Percentiles rank a stretch among this genome's conserved stretches.
phyloP scores from a whole-genome alignment of 2,329 filamentous ascomycete species.

The Pestalotiopsis sp. region DNA sequence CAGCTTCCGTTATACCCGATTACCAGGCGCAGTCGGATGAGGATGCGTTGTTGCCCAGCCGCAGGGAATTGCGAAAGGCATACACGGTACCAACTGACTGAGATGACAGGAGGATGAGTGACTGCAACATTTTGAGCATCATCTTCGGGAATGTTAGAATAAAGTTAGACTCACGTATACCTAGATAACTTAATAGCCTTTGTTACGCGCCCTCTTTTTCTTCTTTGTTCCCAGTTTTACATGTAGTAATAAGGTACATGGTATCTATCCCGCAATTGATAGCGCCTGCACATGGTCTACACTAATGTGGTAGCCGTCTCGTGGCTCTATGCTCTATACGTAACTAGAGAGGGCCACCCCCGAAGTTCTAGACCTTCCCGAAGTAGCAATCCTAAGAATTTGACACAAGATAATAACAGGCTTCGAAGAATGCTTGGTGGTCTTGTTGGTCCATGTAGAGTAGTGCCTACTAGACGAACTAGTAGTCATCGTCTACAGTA shows the following conservation, averaged over 20 bases:
- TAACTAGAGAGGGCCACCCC: not conserved
- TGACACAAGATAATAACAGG: not conserved
- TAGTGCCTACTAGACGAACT: not conserved
- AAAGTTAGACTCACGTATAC: not conserved
- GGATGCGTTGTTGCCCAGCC: not conserved
- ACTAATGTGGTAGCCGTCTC: not conserved
- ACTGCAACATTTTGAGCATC: not conserved
- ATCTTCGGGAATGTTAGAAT: not conserved
- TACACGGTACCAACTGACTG: not conserved
- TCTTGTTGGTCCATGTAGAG: not conserved
- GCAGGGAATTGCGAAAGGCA: not conserved
- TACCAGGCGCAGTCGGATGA: not conserved
- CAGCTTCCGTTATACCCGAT: not conserved
- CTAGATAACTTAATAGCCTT: not conserved
- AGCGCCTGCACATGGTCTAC: not conserved
- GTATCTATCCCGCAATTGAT: no score
- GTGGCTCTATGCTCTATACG: not conserved
- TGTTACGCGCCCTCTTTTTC: not conserved
- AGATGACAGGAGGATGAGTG: not conserved
- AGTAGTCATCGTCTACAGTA: not conserved
- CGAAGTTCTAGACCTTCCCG: not conserved
- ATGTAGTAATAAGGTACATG: not conserved
- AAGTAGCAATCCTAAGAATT: not conserved
- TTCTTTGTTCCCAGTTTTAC: not conserved
- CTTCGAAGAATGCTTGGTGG: not conserved